Base-by-base conservation (phyloP, 306 rosid genomes). In the Ormosia emarginata region DNA sequence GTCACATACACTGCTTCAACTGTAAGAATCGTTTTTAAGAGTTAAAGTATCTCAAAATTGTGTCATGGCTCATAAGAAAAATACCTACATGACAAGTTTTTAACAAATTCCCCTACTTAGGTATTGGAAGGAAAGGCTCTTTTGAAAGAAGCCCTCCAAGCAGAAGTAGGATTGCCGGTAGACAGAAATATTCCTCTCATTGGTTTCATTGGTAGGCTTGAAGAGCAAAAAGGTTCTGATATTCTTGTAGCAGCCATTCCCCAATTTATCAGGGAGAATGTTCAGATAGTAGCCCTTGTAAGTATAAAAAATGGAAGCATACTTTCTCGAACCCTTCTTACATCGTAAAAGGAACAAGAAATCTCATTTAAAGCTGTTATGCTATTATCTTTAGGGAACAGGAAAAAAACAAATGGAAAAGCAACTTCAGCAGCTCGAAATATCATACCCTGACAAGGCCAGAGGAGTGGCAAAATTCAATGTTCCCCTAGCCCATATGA, bases 191-290 rank as follows among this genome's bases (percentile, higher is more conserved):
- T 92, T 84, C 99, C 99, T 7, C 78, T 95, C 74, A 85, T 95
- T 10, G 94, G 91, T 67, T 95, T 93, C 82, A 90, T 95, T 18
- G 99, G 99, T 49, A 93, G 99, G 67, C 96, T 95, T 34, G 99
- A 95, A 82, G 99, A 95, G 88, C 99, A 95, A 85, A 95, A 95
- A 79, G 99, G 99, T 77, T 91, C 99, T 6, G 99, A 95, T 85
- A 93, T 95, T 85, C 92, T 95, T 39, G 92, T 81, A 36, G 98
- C 82, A 67, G 96, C 99, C 34, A 92, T 95, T 85, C 90, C 97
- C 0, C 78, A 86, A 61, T 88, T 95, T 63, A 73, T 88, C 14
- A 44, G 40, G 40, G 92, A 90, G 83, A 74, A 90, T 75, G 89
- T 92, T 76, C 99, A 95, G 74, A 75, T 95, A 63, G 89, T 93